Evolutionary conservation across 129 eudicot species (phyloP), one percentile per base, ranked within the genome.

Genomic region (Chrysanthemum makinoi): DNA sequence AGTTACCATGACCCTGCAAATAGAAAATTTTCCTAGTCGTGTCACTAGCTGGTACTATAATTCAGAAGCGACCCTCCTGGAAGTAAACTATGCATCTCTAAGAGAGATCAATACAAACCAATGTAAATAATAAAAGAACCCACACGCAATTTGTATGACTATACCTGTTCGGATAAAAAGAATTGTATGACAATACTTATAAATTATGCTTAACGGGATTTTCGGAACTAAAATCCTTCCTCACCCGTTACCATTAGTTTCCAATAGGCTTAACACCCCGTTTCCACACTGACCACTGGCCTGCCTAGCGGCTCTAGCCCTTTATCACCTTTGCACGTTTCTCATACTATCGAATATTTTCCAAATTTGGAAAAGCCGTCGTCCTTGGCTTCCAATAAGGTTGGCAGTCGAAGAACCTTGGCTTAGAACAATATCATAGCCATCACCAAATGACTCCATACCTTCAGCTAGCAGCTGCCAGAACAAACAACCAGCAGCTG

Each of bases 391-490:
- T 10, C 89, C 69, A 15, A 94, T 86, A 13, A 94, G 53, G 51
- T 83, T 86, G 24, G 89, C 81, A 6, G 97, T 94, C 9, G 99
- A 87, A 49, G 93, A 64, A 48, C 66, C 77, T 82, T 83, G 74
- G 77, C 89, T 84, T 43, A 94, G 75, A 68, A 89, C 73, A 10
- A 90, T 60, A 17, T 78, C 92, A 16, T 87, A 89, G 48, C 93
- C 97, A 70, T 94, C 99, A 57, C 88, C 64, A 63, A 83, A 87
- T 0, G 90, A 78, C 63, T 87, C 89, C 96, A 86, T 79, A 16
- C 95, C 95, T 46, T 81, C 81, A 13, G 86, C 80, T 55, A 94
- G 58, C 62, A 89, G 98, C 78, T 86, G 93, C 98, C 98, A 94
- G 85, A 90, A 90, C 58, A 94, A 80, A 14, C 87, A 97, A 2